Base-by-base conservation (phyloP, 495 filamentous ascomycete species). In the Cryomyces minteri region DNA sequence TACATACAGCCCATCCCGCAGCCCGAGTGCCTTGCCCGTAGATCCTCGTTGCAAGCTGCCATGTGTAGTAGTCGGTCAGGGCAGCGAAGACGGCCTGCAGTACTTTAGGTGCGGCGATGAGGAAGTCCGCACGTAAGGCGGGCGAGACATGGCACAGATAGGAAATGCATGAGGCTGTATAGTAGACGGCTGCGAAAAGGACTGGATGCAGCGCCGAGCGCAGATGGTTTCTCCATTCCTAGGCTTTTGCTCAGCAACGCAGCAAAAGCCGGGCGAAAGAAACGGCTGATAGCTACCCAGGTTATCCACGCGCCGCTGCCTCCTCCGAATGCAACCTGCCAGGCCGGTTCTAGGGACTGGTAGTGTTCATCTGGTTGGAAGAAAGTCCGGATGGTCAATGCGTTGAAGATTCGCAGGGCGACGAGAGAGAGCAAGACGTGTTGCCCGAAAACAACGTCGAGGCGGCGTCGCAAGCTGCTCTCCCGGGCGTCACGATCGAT, bases 351-450 rank as follows among this genome's bases (percentile, higher is more conserved):
- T 8, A 99, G 70, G 5, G 87, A 83, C 57, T 99, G 90, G 52
- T 87, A 99, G 67, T 83, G 96, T 60, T 99, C 90, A 66, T 99
- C 90, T n/a, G 90, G 90, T 60, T 99, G 90, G 66, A 99, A 99
- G 60, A 94, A 99, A n/a, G 90, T 96, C 42, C 76, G 70, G 36
- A 92, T 67, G 42, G 67, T 73, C 46, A 94, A 66, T n/a, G 87
- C 78, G 63, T 96, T 95, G 58, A 84, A 55, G 43, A 93, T 71
- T 44, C 90, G 85, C 41, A 95, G 70, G 9, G 72, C 72, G 46
- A 94, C 53, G 18, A 95, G 73, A 33, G 8, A 12, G 34, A 37
- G 34, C 12, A 37, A 37, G 8, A 37, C 12, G 3, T 9, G 18
- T 25, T 25, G 18, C 12, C 34, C 34, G 9, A 9, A 38, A 2